Base-by-base conservation (phyloP, 202 grass and related monocot species). In the Setaria italica region DNA sequence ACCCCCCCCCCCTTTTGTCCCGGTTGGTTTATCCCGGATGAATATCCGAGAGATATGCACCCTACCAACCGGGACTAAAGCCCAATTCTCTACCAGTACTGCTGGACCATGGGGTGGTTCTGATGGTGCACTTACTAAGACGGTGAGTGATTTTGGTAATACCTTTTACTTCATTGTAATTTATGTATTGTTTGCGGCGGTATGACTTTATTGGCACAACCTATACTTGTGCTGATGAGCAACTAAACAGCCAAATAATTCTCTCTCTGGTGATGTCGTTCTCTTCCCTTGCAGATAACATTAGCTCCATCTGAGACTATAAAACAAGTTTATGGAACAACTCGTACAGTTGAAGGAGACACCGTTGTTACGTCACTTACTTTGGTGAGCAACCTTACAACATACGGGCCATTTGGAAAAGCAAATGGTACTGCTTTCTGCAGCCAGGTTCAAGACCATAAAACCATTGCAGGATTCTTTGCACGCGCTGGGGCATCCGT, bases 31-130 rank as follows among this genome's bases (percentile, higher is more conserved):
- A n/a, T n/a, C n/a, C n/a, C n/a, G n/a, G n/a, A n/a, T n/a, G n/a
- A n/a, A n/a, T n/a, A n/a, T n/a, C n/a, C n/a, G n/a, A n/a, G n/a
- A n/a, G n/a, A n/a, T n/a, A n/a, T n/a, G n/a, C n/a, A n/a, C n/a
- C n/a, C n/a, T n/a, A n/a, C n/a, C n/a, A n/a, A n/a, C n/a, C n/a
- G n/a, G n/a, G n/a, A n/a, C n/a, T n/a, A n/a, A n/a, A n/a, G n/a
- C n/a, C n/a, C n/a, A n/a, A n/a, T n/a, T n/a, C n/a, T n/a, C n/a
- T n/a, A n/a, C n/a, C n/a, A n/a, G n/a, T n/a, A 49, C 15, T 64
- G 58, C 58, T 6, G 58, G 76, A 12, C 76, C 57, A 78, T 78
- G 76, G 76, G 76, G 76, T 49, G 76, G 76, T 64, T 21, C 21
- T 48, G 7, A 78, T 29, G 58, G 76, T 10, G 21, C 58, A 33